Evolutionary conservation across 2,329 filamentous ascomycete genomes (phyloP).

Genomic region (Colletotrichum navitas): DNA sequence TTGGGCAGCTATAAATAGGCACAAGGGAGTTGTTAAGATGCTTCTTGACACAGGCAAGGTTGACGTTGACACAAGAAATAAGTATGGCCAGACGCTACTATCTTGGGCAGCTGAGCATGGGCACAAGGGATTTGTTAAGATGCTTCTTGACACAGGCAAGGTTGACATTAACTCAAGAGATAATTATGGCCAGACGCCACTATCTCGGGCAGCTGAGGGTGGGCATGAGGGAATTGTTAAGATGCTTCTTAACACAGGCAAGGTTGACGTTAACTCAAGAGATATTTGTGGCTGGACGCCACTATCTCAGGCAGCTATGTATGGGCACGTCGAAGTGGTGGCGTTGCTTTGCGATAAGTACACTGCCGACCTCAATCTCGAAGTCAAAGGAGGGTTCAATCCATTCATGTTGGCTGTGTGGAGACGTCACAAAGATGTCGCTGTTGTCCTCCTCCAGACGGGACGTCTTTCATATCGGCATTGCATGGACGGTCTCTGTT

Average conservation of each 20-base stretch:
- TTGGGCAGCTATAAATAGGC: too few relatives aligned
- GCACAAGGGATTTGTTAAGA: fast-evolving
- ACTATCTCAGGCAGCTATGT: not conserved
- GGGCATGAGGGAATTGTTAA: not conserved
- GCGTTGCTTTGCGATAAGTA: not conserved
- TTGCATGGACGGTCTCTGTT: not conserved
- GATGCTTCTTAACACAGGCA: not conserved
- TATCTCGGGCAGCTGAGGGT: too few relatives aligned
- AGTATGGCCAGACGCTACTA: too few relatives aligned
- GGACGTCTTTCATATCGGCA: not conserved
- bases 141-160: not conserved
- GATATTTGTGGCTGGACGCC: not conserved
- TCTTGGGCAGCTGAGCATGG: too few relatives aligned
- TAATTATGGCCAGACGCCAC: fast-evolving
- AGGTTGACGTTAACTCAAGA: not conserved
- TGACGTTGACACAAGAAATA: too few relatives aligned
- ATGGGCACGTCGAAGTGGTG: not conserved
- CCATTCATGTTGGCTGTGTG: not conserved
- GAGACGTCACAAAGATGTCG: not conserved
- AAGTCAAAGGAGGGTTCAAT: not conserved
- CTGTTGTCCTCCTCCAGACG: not conserved
- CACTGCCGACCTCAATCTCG: not conserved
- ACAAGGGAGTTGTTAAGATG: too few relatives aligned
- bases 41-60: too few relatives aligned
- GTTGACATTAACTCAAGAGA: too few relatives aligned